A percentile compares a stretch with the other conserved stretches of the same genome.
Conservation (phyloP, 2,329 filamentous ascomycete genomes). For the Kalaharituber pfeilii region DNA sequence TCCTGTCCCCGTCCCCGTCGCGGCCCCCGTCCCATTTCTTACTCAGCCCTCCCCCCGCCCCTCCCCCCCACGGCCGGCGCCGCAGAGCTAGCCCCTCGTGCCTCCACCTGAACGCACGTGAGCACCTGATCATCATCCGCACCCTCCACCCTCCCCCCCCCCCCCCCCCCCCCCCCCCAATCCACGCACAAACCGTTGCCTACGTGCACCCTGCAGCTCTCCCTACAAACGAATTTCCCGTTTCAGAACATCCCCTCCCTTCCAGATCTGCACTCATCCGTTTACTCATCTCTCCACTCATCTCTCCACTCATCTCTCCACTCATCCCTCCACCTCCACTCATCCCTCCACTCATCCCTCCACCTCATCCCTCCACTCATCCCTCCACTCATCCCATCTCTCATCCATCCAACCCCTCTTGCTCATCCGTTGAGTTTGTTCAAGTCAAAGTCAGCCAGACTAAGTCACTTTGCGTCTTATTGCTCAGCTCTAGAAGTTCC, state of each 20-base stretch:
- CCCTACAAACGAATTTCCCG: slow-evolving; percentile 7
- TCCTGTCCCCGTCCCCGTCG: no score
- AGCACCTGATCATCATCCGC: not conserved
- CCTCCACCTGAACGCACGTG: no score
- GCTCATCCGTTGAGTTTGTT: slow-evolving; percentile 15
- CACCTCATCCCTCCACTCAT: slow-evolving; percentile 22
- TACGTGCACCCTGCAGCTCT: slow-evolving; percentile 3
- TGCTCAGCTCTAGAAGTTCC: no score
- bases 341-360: slow-evolving; percentile 6
- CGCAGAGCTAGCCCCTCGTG: no score
- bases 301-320: slow-evolving; percentile 15
- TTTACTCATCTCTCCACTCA: slow-evolving; percentile 20
- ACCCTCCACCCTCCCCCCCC: slow-evolving; percentile 5
- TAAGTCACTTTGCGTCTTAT: no score
- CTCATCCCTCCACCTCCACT: slow-evolving; percentile 9
- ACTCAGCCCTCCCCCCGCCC: not conserved
- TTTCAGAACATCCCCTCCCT: no score
- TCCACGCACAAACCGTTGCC: not conserved
- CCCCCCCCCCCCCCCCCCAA: slow-evolving; percentile 6
- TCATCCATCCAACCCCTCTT: slow-evolving; percentile 14
- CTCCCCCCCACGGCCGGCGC: not conserved
- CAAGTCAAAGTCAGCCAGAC: no score
- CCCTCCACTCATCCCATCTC: slow-evolving; percentile 14
- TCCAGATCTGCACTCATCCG: no score
- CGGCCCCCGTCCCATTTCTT: slow-evolving; percentile 1